Percentiles rank a stretch among this genome's conserved stretches.
These are phyloP conservation scores for Globisporangium radiosum DNA, from an alignment of 352 stramenopile species.

Conservation along the genomic window DNA sequence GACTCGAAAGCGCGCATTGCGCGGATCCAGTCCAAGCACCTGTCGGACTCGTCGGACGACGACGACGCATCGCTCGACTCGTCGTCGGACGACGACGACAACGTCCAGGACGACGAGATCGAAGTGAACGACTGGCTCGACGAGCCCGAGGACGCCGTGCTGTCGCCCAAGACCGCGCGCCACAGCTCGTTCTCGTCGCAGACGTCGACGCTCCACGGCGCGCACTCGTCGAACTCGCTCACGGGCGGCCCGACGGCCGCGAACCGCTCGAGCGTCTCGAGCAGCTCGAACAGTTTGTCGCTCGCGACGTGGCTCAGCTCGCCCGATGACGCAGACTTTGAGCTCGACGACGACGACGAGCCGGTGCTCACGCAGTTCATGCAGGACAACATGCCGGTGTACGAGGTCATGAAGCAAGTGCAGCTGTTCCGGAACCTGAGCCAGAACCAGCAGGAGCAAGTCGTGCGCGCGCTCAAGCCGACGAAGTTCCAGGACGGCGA, in stretches of 20 bases:
- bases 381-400: slow-evolving; percentile 79
- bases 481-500: slow-evolving; percentile 81
- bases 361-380: slow-evolving; percentile 69
- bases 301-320: slow-evolving; percentile 64
- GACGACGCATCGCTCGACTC: slow-evolving; percentile 28
- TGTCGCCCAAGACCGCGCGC: slow-evolving; percentile 32
- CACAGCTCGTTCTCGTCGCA: slow-evolving; percentile 52
- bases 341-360: slow-evolving; percentile 59
- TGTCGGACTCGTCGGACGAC: slow-evolving; percentile 31
- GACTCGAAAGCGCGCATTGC: slow-evolving; percentile 17
- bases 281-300: slow-evolving; percentile 53
- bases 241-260: slow-evolving; percentile 17
- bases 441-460: slow-evolving; percentile 84
- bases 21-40: slow-evolving; percentile 12
- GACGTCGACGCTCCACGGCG: slow-evolving; percentile 30
- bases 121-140: slow-evolving; percentile 74
- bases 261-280: slow-evolving; percentile 30
- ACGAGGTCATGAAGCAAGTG: slow-evolving; percentile 86
- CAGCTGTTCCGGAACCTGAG: slow-evolving; percentile 84
- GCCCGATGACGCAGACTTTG: slow-evolving; percentile 53
- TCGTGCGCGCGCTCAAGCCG: slow-evolving; percentile 76
- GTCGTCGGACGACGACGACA: slow-evolving; percentile 24
- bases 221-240: slow-evolving; percentile 27
- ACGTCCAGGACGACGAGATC: slow-evolving; percentile 41
- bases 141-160: slow-evolving; percentile 52